A percentile compares a stretch with the other conserved stretches of the same genome.
These are phyloP conservation scores for Talaromyces pinophilus DNA, from an alignment of 2,329 filamentous ascomycete species.

Conservation along the genomic window DNA sequence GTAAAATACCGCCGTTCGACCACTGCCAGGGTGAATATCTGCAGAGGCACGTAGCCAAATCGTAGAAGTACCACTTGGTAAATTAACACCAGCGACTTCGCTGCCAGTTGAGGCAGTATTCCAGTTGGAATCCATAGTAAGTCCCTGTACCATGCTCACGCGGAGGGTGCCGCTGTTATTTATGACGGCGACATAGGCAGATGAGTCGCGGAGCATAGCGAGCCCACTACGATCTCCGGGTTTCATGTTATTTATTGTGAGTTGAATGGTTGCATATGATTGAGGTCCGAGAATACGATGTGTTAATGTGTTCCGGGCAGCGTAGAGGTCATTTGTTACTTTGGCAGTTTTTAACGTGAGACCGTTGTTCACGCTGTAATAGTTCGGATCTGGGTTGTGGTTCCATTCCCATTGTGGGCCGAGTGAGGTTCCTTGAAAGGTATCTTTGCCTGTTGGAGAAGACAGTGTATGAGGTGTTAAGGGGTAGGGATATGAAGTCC, in stretches of 20 bases:
- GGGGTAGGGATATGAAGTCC: conserved; percentile 3
- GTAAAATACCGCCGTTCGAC: neutral
- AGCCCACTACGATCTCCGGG: neutral
- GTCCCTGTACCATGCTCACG: neutral
- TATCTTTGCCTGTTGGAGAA: neutral
- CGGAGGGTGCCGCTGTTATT: neutral
- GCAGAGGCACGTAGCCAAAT: neutral
- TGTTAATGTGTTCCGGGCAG: conserved; percentile 1
- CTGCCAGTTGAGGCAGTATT: neutral
- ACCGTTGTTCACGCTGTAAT: neutral
- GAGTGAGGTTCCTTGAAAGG: conserved; percentile 2
- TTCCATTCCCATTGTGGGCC: conserved; percentile 8
- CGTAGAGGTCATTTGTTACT: conserved; percentile 7
- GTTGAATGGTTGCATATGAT: neutral
- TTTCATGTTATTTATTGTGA: conserved; percentile 1
- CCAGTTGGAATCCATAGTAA: conserved; percentile 6
- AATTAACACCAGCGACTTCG: neutral
- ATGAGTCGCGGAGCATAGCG: neutral
- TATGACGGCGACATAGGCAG: neutral
- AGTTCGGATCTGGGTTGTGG: conserved; percentile 1
- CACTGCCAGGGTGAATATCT: conserved; percentile 4
- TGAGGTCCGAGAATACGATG: neutral
- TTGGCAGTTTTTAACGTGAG: neutral
- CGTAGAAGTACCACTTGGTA: neutral
- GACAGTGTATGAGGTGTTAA: conserved; percentile 1